Evolutionary conservation across 805 yeast genomes (phyloP).

Genomic region (Kazachstania bromeliacearum): DNA sequence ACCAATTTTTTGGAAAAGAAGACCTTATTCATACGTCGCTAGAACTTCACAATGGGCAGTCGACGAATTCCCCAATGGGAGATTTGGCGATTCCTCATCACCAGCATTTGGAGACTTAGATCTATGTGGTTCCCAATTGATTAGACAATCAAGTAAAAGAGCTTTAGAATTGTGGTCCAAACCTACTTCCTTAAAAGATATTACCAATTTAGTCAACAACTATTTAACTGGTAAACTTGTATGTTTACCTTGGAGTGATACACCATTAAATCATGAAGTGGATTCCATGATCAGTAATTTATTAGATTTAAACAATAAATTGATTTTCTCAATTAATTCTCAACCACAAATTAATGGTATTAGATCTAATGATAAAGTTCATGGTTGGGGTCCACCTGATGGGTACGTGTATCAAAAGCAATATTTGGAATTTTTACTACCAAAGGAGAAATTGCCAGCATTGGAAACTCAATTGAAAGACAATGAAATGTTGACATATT

Average conservation of each 20-base stretch:
- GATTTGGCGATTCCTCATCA: conserved; percentile 97
- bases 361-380: conserved; percentile 55
- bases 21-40: conserved; percentile 80
- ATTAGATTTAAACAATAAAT: conserved; percentile 52
- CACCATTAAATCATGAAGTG: conserved; percentile 74
- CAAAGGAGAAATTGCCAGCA: conserved; percentile 33
- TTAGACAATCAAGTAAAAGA: conserved; percentile 73
- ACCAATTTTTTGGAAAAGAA: conserved; percentile 93
- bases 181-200: conserved; percentile 52
- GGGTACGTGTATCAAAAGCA: conserved; percentile 95
- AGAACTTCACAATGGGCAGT: conserved; percentile 72
- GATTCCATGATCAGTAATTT: conserved; percentile 50
- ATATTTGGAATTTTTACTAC: conserved; percentile 76
- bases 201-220: conserved; percentile 52
- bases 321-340: conserved; percentile 78
- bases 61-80: conserved; percentile 98
- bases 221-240: conserved; percentile 63
- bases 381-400: conserved; percentile 93
- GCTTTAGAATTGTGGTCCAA: conserved; percentile 84
- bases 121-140: conserved; percentile 64
- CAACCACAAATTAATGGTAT: conserved; percentile 88
- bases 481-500: conserved; percentile 57
- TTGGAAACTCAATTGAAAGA: conserved; percentile 29
- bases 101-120: conserved; percentile 94
- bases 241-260: conserved; percentile 91